phyloP scores from a whole-genome alignment of 2,329 filamentous ascomycete species.

The Alternaria sp. region DNA sequence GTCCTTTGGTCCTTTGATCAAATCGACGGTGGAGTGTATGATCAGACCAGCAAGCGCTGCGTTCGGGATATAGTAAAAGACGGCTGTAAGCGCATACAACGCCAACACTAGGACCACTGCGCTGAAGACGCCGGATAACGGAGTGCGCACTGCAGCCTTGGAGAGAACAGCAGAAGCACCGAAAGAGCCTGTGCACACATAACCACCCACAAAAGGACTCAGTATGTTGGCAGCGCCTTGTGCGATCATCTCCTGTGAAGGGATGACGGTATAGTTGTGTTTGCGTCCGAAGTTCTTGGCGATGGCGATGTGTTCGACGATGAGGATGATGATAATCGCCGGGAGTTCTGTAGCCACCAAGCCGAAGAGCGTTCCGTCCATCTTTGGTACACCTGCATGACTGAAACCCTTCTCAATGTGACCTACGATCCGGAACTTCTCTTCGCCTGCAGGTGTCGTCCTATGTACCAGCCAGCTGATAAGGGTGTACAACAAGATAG shows the following conservation, averaged over 20 bases:
- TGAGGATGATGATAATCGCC: conserved; percentile 82
- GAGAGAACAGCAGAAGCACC: conserved; percentile 93
- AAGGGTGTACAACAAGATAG: conserved; percentile 88
- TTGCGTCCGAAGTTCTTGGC: conserved; percentile 92
- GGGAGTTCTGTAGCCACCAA: conserved; percentile 75
- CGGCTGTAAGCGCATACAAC: conserved; percentile 80
- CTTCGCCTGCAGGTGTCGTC: conserved; percentile 49
- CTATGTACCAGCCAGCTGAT: conserved; percentile 78
- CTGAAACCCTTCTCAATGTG: conserved; percentile 83
- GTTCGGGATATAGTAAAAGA: conserved; percentile 91
- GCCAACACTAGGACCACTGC: conserved; percentile 82
- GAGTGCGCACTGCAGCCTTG: conserved; percentile 89
- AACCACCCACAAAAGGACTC: conserved; percentile 85
- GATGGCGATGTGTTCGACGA: conserved; percentile 95
- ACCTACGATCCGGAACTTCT: conserved; percentile 73
- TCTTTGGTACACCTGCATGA: conserved; percentile 71
- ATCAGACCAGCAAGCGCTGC: conserved; percentile 83
- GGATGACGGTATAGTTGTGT: conserved; percentile 92
- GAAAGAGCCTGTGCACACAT: conserved; percentile 91
- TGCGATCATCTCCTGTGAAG: conserved; percentile 91
- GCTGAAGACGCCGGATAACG: conserved; percentile 85
- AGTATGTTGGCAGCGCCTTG: conserved; percentile 88
- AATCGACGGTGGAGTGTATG: conserved; percentile 88
- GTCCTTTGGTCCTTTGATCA: conserved; percentile 86
- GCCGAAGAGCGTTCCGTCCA: conserved; percentile 69